Evolutionary conservation across 495 filamentous ascomycete species (phyloP), one percentile per base, ranked within the genome.

Genomic region (Penicillium atrosanguineum): DNA sequence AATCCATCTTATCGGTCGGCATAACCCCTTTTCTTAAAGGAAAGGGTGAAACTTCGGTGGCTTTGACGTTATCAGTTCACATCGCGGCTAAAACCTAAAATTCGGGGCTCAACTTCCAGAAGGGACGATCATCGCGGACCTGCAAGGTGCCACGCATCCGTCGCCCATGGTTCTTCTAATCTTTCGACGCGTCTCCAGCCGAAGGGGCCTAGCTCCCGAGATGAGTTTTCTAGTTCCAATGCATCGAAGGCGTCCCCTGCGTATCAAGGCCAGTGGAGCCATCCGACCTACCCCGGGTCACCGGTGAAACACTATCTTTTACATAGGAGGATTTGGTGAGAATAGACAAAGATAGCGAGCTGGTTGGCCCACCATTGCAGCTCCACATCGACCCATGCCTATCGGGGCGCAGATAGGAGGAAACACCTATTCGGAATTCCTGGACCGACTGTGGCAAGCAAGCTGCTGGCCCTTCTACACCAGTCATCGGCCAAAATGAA

Each of bases 241-340:
- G 2, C 6, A 44, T 39, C 16, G 46, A 28, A 23, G 18, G 5
- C n/a, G n/a, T n/a, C 34, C 26, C 26, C 48, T 43, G 16, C 16
- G 37, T 38, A 41, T 23, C 38, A 49, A 19, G 4, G 12, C 37
- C 6, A 21, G 46, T 48, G 36, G 36, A 48, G n/a, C 23, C 21
- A 21, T 19, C 15, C 14, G 6, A 4, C 20, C 18, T 28, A 23
- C 21, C 48, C 48, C 39, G 16, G 39, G 39, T 31, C n/a, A n/a
- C 26, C 48, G 38, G 48, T 42, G 48, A 50, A 41, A 38, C 34
- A 21, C 3, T 21, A 48, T 48, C 23, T 60, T 21, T 61, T 57
- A 61, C 58, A 56, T 57, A 61, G 44, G 50, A 7, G 20, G 50
- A 61, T 57, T 61, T 61, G 58, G 42, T 57, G 49, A 53, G 43